Conservation (phyloP, 345 rosid genomes). For the Ceriops zippeliana region DNA sequence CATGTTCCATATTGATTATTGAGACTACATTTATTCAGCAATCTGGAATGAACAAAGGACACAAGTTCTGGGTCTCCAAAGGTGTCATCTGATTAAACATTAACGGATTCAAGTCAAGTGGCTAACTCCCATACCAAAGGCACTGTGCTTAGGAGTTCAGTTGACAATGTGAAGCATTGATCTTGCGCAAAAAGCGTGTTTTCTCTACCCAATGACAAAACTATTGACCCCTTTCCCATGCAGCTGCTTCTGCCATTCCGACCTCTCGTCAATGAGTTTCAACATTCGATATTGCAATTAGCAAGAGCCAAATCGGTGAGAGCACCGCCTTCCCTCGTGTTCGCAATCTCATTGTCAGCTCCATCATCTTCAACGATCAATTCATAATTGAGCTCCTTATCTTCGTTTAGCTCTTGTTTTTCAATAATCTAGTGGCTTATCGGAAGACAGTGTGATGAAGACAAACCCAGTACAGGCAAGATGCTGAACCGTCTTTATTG, state of each 20-base stretch:
- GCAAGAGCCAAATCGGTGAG: constrained; percentile 40
- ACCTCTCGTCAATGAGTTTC: constrained; percentile 29
- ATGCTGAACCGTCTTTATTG: not conserved
- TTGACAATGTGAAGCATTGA: constrained; percentile 26
- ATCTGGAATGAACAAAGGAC: constrained; percentile 32
- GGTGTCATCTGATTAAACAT: constrained; percentile 23
- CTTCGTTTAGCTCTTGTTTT: not conserved
- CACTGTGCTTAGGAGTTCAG: constrained; percentile 23
- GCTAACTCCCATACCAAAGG: constrained; percentile 29
- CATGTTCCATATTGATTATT: constrained; percentile 8
- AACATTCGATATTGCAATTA: constrained; percentile 27
- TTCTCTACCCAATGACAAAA: constrained; percentile 27
- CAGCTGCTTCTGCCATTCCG: constrained; percentile 34
- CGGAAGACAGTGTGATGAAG: too few relatives aligned
- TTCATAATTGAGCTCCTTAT: constrained; percentile 16
- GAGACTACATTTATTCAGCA: constrained; percentile 33
- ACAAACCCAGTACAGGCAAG: too few relatives aligned
- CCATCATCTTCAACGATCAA: constrained; percentile 33
- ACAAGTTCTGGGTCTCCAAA: constrained; percentile 22
- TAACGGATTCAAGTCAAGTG: constrained; percentile 35
- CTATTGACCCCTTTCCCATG: constrained; percentile 26
- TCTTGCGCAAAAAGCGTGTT: constrained; percentile 20
- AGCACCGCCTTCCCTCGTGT: constrained; percentile 21
- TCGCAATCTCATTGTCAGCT: constrained; percentile 33
- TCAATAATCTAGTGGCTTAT: too few relatives aligned